These are phyloP conservation scores for Apiospora rasikravindrae DNA, from an alignment of 2,329 filamentous ascomycete species.

Conservation along the genomic window DNA sequence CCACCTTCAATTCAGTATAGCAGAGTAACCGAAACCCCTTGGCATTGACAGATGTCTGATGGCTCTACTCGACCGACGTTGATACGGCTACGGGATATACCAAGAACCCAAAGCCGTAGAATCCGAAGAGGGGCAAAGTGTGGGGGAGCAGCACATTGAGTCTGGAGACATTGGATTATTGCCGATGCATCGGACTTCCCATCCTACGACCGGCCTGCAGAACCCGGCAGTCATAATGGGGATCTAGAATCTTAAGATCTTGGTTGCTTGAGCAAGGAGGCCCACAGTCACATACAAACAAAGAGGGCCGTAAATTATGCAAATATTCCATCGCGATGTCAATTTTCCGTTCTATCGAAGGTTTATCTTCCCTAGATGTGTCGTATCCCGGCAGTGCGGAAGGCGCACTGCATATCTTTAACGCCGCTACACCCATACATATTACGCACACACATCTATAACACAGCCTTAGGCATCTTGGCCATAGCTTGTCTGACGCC, in stretches of 20 bases:
- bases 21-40: not conserved
- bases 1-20: not conserved
- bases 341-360: slow-evolving; percentile 7
- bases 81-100: not conserved
- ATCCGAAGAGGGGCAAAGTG: slow-evolving; percentile 14
- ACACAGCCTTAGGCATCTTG: slow-evolving; percentile 73
- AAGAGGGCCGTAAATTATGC: not conserved
- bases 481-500: slow-evolving; percentile 85
- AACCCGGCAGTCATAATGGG: not conserved
- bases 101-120: slow-evolving; percentile 1
- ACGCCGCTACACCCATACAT: not conserved
- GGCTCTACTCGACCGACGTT: not conserved
- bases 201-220: not conserved
- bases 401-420: not conserved
- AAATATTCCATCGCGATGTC: not conserved
- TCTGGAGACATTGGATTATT: not conserved
- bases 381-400: not conserved
- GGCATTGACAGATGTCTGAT: not conserved
- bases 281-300: not conserved
- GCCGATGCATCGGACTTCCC: not conserved
- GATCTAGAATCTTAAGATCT: not conserved
- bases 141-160: not conserved
- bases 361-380: not conserved
- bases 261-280: not conserved
- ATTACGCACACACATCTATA: not conserved